These are phyloP conservation scores for Paramyrothecium sp. DNA, from an alignment of 2,329 filamentous ascomycete species.

Conservation along the genomic window DNA sequence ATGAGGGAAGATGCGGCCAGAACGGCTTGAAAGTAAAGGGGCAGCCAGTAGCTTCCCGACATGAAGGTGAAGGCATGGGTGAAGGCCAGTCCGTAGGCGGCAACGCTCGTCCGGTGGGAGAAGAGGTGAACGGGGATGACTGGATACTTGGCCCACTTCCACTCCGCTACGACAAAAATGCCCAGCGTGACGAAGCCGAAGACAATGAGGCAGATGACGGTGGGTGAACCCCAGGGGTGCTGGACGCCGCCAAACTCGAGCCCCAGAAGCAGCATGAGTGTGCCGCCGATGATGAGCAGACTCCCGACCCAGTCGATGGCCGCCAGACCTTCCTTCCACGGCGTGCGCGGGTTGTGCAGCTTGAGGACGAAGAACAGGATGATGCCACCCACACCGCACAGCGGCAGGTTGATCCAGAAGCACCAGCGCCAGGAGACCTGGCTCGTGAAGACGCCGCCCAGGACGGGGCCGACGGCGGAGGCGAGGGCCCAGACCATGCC, in stretches of 20 bases:
- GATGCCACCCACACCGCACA: slow-evolving; percentile 43
- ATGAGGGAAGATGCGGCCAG: slow-evolving; percentile 66
- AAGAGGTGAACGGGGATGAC: slow-evolving; percentile 77
- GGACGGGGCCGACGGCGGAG: slow-evolving; percentile 62
- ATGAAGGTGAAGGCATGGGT: slow-evolving; percentile 78
- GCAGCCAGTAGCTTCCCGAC: slow-evolving; percentile 74
- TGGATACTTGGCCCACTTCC: slow-evolving; percentile 71
- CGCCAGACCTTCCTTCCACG: slow-evolving; percentile 58
- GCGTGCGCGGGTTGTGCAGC: slow-evolving; percentile 66
- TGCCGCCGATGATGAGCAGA: slow-evolving; percentile 67
- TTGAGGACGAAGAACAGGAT: slow-evolving; percentile 62
- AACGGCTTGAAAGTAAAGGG: slow-evolving; percentile 81
- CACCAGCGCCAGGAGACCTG: slow-evolving; percentile 69
- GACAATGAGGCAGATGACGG: slow-evolving; percentile 74
- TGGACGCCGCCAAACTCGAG: slow-evolving; percentile 79
- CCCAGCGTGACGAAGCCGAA: slow-evolving; percentile 64
- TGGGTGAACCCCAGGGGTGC: slow-evolving; percentile 72
- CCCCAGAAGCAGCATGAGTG: slow-evolving; percentile 82
- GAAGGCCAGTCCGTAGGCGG: slow-evolving; percentile 65
- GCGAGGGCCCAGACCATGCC: slow-evolving; percentile 64
- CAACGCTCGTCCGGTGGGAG: slow-evolving; percentile 61
- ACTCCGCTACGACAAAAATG: slow-evolving; percentile 72
- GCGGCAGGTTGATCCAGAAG: slow-evolving; percentile 63
- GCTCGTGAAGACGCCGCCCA: slow-evolving; percentile 67
- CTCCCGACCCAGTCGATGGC: slow-evolving; percentile 61